phyloP scores from a whole-genome alignment of 352 stramenopile species.

The Phytopythium aichiense region DNA sequence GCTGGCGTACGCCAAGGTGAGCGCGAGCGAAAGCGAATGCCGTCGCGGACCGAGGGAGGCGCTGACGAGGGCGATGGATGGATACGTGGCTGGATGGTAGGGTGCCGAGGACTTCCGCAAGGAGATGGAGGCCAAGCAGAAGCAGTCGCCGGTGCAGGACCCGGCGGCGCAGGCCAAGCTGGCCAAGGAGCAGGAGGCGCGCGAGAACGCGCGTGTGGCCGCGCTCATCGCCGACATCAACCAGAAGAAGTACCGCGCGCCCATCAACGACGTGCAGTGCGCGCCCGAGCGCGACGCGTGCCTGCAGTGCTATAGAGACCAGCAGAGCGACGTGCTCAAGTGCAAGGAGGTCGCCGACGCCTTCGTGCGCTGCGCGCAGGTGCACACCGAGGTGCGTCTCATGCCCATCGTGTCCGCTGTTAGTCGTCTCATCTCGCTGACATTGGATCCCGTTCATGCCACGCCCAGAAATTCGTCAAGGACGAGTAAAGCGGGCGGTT shows the following conservation, averaged over 20 bases:
- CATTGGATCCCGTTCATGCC: background rate
- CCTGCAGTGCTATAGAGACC: slow-evolving; percentile 86
- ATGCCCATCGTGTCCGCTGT: background rate
- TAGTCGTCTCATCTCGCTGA: background rate
- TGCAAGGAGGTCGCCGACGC: slow-evolving; percentile 86
- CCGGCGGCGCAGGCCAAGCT: slow-evolving; percentile 49
- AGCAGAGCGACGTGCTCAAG: slow-evolving; percentile 70
- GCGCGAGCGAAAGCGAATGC: background rate
- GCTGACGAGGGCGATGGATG: background rate
- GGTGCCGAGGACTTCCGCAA: slow-evolving; percentile 71
- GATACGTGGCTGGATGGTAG: slow-evolving; percentile 15
- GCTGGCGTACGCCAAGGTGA: slow-evolving; percentile 72
- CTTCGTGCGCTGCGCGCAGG: slow-evolving; percentile 75
- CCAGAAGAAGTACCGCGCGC: slow-evolving; percentile 81
- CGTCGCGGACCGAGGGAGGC: background rate
- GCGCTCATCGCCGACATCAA: slow-evolving; percentile 75
- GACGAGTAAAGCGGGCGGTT: slow-evolving; percentile 28
- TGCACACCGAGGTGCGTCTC: slow-evolving; percentile 64
- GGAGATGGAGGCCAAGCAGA: slow-evolving; percentile 44
- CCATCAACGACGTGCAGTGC: slow-evolving; percentile 80
- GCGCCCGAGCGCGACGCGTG: slow-evolving; percentile 69
- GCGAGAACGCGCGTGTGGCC: slow-evolving; percentile 63
- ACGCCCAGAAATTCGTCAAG: slow-evolving; percentile 57
- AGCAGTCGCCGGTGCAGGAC: slow-evolving; percentile 17
- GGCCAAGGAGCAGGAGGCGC: slow-evolving; percentile 67